These are phyloP conservation scores for Plectranthus barbatus DNA, from an alignment of 257 asterid genomes.

Conservation along the genomic window DNA sequence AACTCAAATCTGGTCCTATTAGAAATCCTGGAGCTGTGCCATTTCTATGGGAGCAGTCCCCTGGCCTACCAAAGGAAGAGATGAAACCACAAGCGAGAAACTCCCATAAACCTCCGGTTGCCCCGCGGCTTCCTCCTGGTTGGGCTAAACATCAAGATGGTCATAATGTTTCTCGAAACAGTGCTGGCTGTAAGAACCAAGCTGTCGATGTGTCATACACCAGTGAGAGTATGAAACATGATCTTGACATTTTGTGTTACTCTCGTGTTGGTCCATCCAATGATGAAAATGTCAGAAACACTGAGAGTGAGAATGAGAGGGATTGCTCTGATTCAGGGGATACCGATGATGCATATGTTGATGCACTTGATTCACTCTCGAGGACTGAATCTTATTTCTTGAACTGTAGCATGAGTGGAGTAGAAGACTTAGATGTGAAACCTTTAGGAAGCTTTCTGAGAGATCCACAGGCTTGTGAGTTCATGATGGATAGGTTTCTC, in stretches of 20 bases:
- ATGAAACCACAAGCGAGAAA: constrained; percentile 6
- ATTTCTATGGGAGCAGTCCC: constrained; percentile 73
- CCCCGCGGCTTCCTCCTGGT: constrained; percentile 68
- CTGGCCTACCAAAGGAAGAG: constrained; percentile 71
- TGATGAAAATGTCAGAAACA: constrained; percentile 11
- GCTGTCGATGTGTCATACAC: no score
- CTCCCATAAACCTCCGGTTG: constrained; percentile 42
- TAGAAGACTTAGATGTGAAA: constrained; percentile 34
- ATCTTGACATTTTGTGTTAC: background rate
- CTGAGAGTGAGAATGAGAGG: constrained; percentile 23
- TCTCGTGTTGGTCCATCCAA: background rate
- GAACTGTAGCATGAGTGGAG: constrained; percentile 74
- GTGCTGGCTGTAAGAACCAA: no score
- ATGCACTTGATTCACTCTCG: constrained; percentile 66
- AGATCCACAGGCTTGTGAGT: constrained; percentile 48
- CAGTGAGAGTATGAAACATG: constrained; percentile 7
- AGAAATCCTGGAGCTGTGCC: constrained; percentile 71
- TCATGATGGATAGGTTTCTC: constrained; percentile 81
- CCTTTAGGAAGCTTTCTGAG: constrained; percentile 21
- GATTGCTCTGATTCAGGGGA: constrained; percentile 34
- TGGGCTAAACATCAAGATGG: constrained; percentile 26
- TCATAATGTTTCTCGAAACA: constrained; percentile 11
- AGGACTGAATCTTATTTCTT: constrained; percentile 56
- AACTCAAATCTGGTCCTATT: constrained; percentile 75
- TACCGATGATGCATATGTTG: constrained; percentile 49